These are phyloP conservation scores for Rubus idaeus DNA, from an alignment of 306 rosid genomes.

Conservation along the genomic window DNA sequence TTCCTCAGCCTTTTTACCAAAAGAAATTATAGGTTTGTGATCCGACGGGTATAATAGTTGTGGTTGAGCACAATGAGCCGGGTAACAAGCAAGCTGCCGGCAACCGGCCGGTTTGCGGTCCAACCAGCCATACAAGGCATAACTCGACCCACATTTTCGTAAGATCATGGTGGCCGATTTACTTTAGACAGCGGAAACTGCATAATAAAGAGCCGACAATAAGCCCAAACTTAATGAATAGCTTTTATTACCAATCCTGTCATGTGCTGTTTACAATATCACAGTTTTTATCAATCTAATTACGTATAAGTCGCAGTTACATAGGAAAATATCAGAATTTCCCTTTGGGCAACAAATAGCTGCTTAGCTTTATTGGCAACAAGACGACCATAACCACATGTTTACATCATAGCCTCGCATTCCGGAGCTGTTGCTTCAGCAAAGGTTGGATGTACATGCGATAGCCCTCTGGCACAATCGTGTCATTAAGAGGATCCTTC, in stretches of 20 bases:
- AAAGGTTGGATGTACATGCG: constrained; percentile 73
- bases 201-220: neutral
- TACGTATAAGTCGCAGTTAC: neutral
- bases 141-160: too few species aligned
- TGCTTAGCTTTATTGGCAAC: constrained; percentile 12
- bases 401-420: constrained; percentile 61
- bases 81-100: too few species aligned
- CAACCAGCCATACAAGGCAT: too few species aligned
- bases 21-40: too few species aligned
- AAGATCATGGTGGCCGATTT: too few species aligned
- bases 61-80: too few species aligned
- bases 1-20: too few species aligned
- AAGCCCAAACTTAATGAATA: neutral
- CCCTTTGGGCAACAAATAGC: neutral
- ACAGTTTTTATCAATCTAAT: neutral
- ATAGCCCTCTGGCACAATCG: constrained; percentile 84
- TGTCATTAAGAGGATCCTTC: constrained; percentile 95
- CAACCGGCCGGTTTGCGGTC: too few species aligned
- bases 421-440: constrained; percentile 81
- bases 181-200: too few species aligned
- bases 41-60: too few species aligned
- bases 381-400: neutral
- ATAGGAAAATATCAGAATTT: neutral
- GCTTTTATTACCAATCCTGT: neutral
- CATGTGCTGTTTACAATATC: neutral